A percentile compares a stretch with the other conserved stretches of the same genome.
Conservation (phyloP, 805 yeast genomes). For the Pichia californica region DNA sequence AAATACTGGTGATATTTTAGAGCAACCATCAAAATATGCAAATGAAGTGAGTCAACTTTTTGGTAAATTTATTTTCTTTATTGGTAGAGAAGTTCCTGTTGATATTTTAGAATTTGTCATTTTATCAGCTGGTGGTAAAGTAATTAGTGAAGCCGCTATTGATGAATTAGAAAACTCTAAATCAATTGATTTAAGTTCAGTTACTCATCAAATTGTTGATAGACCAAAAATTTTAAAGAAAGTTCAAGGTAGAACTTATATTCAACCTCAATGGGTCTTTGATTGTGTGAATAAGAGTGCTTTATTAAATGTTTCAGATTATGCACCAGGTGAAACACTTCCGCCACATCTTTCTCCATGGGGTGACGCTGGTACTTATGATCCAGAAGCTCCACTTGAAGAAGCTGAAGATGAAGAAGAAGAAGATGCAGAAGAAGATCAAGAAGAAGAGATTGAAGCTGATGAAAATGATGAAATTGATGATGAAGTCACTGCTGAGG, state of each 20-base stretch:
- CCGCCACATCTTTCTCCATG: slow-evolving; percentile 99
- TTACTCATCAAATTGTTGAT: slow-evolving; percentile 93
- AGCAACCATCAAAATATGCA: slow-evolving; percentile 60
- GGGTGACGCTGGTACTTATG: slow-evolving; percentile 92
- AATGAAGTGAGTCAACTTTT: slow-evolving; percentile 63
- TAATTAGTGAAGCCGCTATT: slow-evolving; percentile 79
- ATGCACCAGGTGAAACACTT: slow-evolving; percentile 89
- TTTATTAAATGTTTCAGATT: slow-evolving; percentile 68
- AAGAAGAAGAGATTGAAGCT: slow-evolving; percentile 20
- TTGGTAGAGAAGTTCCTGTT: slow-evolving; percentile 93
- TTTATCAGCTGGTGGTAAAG: slow-evolving; percentile 77
- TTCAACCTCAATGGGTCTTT: slow-evolving; percentile 98
- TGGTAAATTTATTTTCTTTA: slow-evolving; percentile 68
- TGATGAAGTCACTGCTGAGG: slow-evolving; percentile 27
- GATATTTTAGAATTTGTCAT: slow-evolving; percentile 86
- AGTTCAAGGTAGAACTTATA: slow-evolving; percentile 85
- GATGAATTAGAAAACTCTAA: slow-evolving; percentile 56
- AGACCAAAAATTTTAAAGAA: slow-evolving; percentile 75
- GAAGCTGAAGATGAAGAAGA: slow-evolving; percentile 37
- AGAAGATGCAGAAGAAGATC: slow-evolving; percentile 47
- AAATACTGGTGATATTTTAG: slow-evolving; percentile 59
- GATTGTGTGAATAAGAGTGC: slow-evolving; percentile 78
- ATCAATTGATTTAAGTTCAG: slow-evolving; percentile 52
- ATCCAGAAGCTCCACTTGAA: slow-evolving; percentile 58
- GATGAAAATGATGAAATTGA: slow-evolving; percentile 51